phyloP scores from a whole-genome alignment of 371 early-diverging fungal species.

The Dichotomocladium elegans region DNA sequence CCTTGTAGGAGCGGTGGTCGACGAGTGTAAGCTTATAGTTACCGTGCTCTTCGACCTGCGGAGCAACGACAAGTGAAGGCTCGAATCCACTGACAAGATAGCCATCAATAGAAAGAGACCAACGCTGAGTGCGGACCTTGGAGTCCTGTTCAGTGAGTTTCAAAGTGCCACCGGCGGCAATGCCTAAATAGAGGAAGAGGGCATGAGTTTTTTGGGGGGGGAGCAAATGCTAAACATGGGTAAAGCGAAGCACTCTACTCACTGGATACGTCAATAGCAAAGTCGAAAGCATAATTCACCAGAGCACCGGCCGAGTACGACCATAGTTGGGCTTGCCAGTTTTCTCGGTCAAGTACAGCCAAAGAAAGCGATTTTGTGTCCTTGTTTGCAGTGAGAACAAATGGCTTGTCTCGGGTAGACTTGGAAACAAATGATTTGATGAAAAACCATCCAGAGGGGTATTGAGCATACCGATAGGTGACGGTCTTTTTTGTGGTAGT shows the following conservation, averaged over 20 bases:
- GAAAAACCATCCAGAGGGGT: conserved; percentile 44
- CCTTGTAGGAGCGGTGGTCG: conserved; percentile 1
- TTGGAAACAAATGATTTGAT: conserved; percentile 21
- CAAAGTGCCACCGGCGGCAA: conserved; percentile 17
- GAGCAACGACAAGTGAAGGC: conserved; percentile 11
- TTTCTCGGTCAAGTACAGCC: conserved; percentile 17
- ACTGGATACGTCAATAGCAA: conserved; percentile 29
- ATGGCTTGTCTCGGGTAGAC: conserved; percentile 35
- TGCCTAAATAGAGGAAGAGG: conserved; percentile 5
- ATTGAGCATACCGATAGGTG: conserved; percentile 34
- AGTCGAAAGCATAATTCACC: conserved; percentile 47
- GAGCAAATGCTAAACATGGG: too few relatives aligned
- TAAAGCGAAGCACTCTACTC: background rate
- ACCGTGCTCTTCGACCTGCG: conserved; percentile 1
- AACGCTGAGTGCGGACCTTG: conserved; percentile 18
- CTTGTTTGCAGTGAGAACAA: conserved; percentile 32
- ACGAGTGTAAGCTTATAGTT: conserved; percentile 4
- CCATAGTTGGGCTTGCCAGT: conserved; percentile 52
- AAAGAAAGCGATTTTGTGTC: conserved; percentile 16
- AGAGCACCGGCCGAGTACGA: conserved; percentile 43
- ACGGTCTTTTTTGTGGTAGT: conserved; percentile 22
- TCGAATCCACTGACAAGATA: conserved; percentile 17
- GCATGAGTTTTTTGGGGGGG: background rate
- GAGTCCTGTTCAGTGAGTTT: conserved; percentile 16
- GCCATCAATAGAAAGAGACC: conserved; percentile 26